Conservation (phyloP, 139 green algal species). For the Chlamydomonas sp. region DNA sequence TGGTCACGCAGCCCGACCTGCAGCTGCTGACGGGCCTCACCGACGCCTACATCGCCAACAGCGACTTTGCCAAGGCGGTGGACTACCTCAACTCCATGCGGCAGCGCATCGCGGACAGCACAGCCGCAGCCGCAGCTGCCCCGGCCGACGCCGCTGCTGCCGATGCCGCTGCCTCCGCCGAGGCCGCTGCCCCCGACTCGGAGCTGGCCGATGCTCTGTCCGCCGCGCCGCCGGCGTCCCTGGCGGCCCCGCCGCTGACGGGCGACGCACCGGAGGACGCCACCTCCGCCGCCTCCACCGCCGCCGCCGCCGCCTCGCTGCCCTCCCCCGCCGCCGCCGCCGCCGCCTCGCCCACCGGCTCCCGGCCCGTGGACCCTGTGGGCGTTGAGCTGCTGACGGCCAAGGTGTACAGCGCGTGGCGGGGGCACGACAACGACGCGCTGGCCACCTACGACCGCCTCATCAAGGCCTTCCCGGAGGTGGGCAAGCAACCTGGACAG, state of each 20-base stretch:
- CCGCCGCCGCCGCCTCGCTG: not conserved
- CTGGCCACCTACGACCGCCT: constrained; percentile 55
- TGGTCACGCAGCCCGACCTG: constrained; percentile 35
- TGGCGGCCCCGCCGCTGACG: constrained; percentile 12
- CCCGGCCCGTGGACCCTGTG: constrained; percentile 43
- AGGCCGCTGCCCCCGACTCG: not conserved
- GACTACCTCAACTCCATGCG: not conserved
- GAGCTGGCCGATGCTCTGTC: not conserved
- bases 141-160: no score
- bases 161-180: not conserved
- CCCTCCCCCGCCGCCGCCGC: not conserved
- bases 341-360: not conserved
- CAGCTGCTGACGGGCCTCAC: constrained; percentile 57
- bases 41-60: constrained; percentile 68
- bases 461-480: constrained; percentile 27
- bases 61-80: constrained; percentile 44
- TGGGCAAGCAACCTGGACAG: no score
- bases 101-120: not conserved
- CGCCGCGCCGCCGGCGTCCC: not conserved
- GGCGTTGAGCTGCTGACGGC: constrained; percentile 57
- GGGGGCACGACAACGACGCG: constrained; percentile 64
- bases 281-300: not conserved
- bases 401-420: constrained; percentile 65
- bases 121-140: not conserved
- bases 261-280: not conserved